Percentiles rank a stretch among this genome's conserved stretches.
Conservation (phyloP, 768 basidiomycete species). For the Tubosaeta sp. region DNA sequence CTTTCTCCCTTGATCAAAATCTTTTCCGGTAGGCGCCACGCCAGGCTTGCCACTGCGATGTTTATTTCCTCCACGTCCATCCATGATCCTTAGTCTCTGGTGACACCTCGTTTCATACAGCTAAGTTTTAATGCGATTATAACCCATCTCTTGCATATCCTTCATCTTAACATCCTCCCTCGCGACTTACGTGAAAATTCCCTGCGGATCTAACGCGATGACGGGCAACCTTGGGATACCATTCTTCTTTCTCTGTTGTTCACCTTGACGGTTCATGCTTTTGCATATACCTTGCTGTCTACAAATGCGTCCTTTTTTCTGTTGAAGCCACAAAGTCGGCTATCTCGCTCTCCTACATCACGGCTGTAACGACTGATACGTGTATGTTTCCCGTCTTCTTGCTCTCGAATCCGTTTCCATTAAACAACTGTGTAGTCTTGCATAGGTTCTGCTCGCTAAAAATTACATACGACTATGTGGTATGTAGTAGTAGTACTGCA, state of each 20-base stretch:
- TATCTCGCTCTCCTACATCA: conserved; percentile 13
- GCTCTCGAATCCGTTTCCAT: conserved; percentile 32
- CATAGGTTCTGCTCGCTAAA: conserved; percentile 20
- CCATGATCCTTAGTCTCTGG: conserved; percentile 25
- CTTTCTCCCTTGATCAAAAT: conserved; percentile 41
- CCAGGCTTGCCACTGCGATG: conserved; percentile 9
- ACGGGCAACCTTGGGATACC: conserved; percentile 10
- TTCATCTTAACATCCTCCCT: conserved; percentile 23
- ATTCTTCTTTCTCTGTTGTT: conserved; percentile 11
- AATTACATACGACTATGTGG: conserved; percentile 14
- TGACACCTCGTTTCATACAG: conserved; percentile 27
- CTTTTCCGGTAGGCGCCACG: conserved; percentile 43
- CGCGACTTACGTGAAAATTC: conserved; percentile 21
- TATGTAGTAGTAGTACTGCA: conserved; percentile 10
- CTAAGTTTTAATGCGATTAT: conserved; percentile 28
- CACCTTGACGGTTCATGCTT: conserved; percentile 24
- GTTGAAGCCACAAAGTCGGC: conserved; percentile 19
- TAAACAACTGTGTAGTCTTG: conserved; percentile 30
- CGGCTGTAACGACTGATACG: conserved; percentile 72
- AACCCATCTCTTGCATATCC: conserved; percentile 33
- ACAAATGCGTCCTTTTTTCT: conserved; percentile 7
- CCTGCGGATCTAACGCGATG: conserved; percentile 13
- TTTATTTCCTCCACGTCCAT: conserved; percentile 18
- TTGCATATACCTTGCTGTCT: conserved; percentile 14
- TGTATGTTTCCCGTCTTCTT: conserved; percentile 37